These are phyloP conservation scores for Lachancea dasiensis DNA, from an alignment of 805 yeast genomes.

Conservation along the genomic window DNA sequence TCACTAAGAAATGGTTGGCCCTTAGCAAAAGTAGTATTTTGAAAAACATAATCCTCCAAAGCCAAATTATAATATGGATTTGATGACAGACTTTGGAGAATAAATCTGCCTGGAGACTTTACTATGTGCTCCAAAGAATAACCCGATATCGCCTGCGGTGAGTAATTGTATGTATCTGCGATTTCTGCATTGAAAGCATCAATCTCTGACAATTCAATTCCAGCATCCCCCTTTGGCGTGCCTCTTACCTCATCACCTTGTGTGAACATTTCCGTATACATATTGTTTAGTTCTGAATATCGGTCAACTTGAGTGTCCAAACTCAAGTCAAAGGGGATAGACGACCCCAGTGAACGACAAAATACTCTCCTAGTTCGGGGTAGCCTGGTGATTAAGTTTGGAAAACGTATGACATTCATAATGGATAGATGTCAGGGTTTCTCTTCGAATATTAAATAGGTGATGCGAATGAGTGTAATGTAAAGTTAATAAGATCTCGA, in stretches of 20 bases:
- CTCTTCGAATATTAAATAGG: too few relatives aligned
- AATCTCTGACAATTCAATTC: constrained; percentile 20
- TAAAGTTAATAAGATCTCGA: background rate
- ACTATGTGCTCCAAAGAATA: constrained; percentile 22
- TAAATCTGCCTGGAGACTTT: constrained; percentile 45
- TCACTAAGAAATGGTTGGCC: constrained; percentile 31
- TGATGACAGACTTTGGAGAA: constrained; percentile 43
- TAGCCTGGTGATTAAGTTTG: background rate
- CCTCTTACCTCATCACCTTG: constrained; percentile 2
- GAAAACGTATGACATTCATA: background rate
- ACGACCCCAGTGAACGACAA: background rate
- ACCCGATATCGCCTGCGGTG: constrained; percentile 11
- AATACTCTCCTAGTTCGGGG: background rate
- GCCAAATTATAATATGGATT: constrained; percentile 78
- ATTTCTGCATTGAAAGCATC: constrained; percentile 34
- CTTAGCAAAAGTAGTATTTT: constrained; percentile 45
- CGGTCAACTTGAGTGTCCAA: constrained; percentile 20
- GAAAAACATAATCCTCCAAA: constrained; percentile 72
- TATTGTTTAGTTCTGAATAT: constrained; percentile 31
- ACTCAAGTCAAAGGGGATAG: constrained; percentile 9
- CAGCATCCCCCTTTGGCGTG: constrained; percentile 1
- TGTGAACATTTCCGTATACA: constrained; percentile 35
- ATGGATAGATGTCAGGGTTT: constrained; percentile 1
- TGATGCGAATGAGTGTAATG: too few relatives aligned
- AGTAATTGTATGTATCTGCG: constrained; percentile 25